phyloP scores from a whole-genome alignment of 345 rosid species.

The Eucalyptus lansdowneana region DNA sequence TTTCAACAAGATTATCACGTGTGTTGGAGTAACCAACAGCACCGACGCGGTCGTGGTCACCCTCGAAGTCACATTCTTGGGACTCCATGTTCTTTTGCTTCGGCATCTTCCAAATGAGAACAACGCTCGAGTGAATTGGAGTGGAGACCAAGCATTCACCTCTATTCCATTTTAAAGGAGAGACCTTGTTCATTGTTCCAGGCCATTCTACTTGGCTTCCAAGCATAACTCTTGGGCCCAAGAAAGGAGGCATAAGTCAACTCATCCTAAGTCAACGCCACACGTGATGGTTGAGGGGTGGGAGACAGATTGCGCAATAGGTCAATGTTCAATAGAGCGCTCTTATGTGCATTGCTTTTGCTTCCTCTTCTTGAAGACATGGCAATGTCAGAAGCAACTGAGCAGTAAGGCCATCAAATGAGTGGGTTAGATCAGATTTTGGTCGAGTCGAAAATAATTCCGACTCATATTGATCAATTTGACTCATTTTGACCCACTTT shows the following conservation, averaged over 20 bases:
- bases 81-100: background rate
- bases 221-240: too few relatives aligned
- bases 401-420: rapidly evolving
- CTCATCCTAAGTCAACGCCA: background rate
- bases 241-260: background rate
- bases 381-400: background rate
- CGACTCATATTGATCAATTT: rapidly evolving
- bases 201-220: too few relatives aligned
- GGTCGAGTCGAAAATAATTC: rapidly evolving
- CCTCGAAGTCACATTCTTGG: background rate
- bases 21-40: background rate
- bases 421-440: rapidly evolving
- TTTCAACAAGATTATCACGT: background rate
- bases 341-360: background rate
- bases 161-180: too few relatives aligned
- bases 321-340: background rate
- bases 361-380: too few relatives aligned
- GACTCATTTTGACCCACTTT: rapidly evolving
- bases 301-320: background rate
- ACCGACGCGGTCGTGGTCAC: background rate
- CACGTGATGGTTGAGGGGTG: background rate
- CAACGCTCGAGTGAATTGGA: background rate
- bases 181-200: too few relatives aligned
- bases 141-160: background rate
- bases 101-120: background rate